These are phyloP conservation scores for Epichloe sp. DNA, from an alignment of 2,329 filamentous ascomycete species.

Conservation along the genomic window DNA sequence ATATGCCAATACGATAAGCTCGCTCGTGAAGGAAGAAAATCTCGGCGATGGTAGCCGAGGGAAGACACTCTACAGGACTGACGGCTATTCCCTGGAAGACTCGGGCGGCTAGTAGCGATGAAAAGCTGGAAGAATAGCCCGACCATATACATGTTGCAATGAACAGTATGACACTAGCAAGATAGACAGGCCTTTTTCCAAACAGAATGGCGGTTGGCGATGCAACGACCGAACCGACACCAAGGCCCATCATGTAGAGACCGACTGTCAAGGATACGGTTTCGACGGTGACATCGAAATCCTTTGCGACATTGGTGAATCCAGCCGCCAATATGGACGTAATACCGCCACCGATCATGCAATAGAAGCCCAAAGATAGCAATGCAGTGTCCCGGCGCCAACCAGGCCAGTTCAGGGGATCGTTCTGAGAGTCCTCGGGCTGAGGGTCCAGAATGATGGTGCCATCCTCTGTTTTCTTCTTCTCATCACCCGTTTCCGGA, in stretches of 20 bases:
- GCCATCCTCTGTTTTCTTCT: constrained; percentile 71
- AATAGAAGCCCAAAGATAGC: constrained; percentile 77
- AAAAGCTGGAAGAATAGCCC: constrained; percentile 67
- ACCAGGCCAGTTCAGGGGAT: constrained; percentile 81
- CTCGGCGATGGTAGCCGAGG: constrained; percentile 86
- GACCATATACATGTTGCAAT: constrained; percentile 71
- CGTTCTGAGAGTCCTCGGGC: constrained; percentile 79
- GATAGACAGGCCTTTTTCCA: constrained; percentile 84
- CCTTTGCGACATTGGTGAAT: constrained; percentile 64
- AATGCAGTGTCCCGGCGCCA: constrained; percentile 72
- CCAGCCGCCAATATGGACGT: constrained; percentile 83
- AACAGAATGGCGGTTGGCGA: constrained; percentile 85
- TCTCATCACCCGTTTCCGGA: constrained; percentile 22
- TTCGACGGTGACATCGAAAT: constrained; percentile 52
- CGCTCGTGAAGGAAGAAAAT: constrained; percentile 94
- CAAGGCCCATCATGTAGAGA: constrained; percentile 87
- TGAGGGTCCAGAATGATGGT: constrained; percentile 82
- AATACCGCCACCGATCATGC: constrained; percentile 85
- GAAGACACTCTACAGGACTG: constrained; percentile 82
- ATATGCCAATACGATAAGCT: constrained; percentile 85
- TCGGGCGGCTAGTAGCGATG: constrained; percentile 66
- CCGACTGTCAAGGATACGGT: constrained; percentile 78
- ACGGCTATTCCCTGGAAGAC: constrained; percentile 82
- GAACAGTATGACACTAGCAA: constrained; percentile 66
- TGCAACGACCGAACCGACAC: constrained; percentile 69